Conservation (phyloP, 2,329 filamentous ascomycete species). For the Fusarium torreyae region DNA sequence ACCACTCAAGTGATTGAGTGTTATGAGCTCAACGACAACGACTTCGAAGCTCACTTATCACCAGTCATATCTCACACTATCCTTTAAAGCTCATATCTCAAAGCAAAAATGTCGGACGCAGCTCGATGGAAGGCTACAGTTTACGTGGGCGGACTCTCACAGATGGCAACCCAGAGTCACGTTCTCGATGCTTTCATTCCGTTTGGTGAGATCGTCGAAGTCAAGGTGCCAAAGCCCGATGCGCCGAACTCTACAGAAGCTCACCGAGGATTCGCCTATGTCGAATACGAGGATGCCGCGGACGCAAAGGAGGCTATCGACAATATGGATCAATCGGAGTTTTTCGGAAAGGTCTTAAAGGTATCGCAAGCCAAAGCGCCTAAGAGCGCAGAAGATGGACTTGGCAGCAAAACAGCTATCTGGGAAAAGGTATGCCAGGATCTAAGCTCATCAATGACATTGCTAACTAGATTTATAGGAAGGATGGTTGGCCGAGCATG, state of each 20-base stretch:
- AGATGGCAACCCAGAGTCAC: slow-evolving; percentile 80
- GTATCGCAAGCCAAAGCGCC: slow-evolving; percentile 93
- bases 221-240: slow-evolving; percentile 91
- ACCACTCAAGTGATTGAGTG: slow-evolving; percentile 15
- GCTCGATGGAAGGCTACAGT: slow-evolving; percentile 91
- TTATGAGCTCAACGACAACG: slow-evolving; percentile 25
- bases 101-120: slow-evolving; percentile 79
- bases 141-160: slow-evolving; percentile 90
- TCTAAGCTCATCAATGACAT: neutral
- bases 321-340: slow-evolving; percentile 98
- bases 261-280: slow-evolving; percentile 95
- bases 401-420: slow-evolving; percentile 93
- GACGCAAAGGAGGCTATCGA: slow-evolving; percentile 97
- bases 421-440: slow-evolving; percentile 90
- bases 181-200: slow-evolving; percentile 94
- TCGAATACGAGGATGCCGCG: slow-evolving; percentile 88
- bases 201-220: slow-evolving; percentile 94
- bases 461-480: slow-evolving; percentile 71
- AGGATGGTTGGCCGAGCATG: slow-evolving; percentile 91
- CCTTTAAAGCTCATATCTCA: slow-evolving; percentile 5
- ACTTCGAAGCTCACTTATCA: slow-evolving; percentile 14
- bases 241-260: slow-evolving; percentile 81
- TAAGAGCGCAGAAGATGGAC: slow-evolving; percentile 87
- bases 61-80: slow-evolving; percentile 3
- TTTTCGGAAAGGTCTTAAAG: slow-evolving; percentile 93